Base-by-base conservation (phyloP, 176 grass and related monocot species). In the Carex myosuroides region DNA sequence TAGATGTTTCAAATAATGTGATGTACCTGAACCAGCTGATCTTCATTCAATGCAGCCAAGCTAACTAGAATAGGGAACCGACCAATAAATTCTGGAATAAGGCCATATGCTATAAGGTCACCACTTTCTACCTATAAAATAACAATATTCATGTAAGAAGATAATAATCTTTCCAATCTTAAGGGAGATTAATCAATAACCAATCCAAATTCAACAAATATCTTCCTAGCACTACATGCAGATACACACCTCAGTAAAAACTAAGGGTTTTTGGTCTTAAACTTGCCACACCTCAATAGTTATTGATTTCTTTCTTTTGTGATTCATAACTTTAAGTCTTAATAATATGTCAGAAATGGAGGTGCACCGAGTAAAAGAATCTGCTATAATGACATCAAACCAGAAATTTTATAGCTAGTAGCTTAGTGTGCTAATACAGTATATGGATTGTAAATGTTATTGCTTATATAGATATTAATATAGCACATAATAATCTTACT, bases 41-140 rank as follows among this genome's bases (percentile, higher is more conserved):
- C 90, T 72, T 99, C 90, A 33, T 89, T 96, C 87, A 99, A 87
- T 79, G 97, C 93, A 53, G 83, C 52, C 66, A 99, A 89, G 81
- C 93, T 99, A 83, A 99, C 93, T 53, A 99, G 87, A 76, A 99
- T 87, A 80, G 96, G 96, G 70, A 99, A 99, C 33, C 96, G 91
- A 66, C 96, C 96, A 94, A 99, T 91, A 89, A 99, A 99, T 87
- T 99, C 96, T 0, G 96, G 96, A 81, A 99, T 99, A 46, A 99
- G 89, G 16, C 96, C 96, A 89, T 95, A 99, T 24, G 96, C 88
- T 89, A 99, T 93, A 76, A 99, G 88, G 85, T 99, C 96, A 70
- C 93, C 90, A 85, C 96, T 99, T 64, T 99, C 96, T 59, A 99
- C 96, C 96, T 99, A 83, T 87, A 79, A 89, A 64, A 87, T 60